Base-by-base conservation (phyloP, 2,329 filamentous ascomycete genomes). In the Verticillium tricorpus region DNA sequence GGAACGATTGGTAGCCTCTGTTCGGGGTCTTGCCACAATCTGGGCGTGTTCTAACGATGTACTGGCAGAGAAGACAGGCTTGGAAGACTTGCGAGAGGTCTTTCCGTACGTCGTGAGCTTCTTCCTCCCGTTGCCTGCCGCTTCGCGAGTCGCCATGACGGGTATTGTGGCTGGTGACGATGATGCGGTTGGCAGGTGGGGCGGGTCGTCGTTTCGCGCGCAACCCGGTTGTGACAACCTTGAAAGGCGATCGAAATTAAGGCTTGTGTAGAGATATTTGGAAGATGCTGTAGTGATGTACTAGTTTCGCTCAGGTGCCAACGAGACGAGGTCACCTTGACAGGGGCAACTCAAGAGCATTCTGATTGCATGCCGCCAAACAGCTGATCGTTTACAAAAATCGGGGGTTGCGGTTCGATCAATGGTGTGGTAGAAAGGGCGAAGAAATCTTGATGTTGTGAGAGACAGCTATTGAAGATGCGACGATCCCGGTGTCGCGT, bases 101-200 rank as follows among this genome's bases (percentile, higher is more conserved):
- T 65, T 66, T 54, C 63, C 64, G 17, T 66, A 65, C 4, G 64
- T 65, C n/a, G 61, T 62, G 15, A 62, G 56, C 39, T 63, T 66
- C 37, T 63, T 64, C 15, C 59, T 63, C 34, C 57, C 61, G 40
- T 57, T 60, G 31, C 37, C 59, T 12, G 59, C 59, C 45, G 60
- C 62, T 9, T 65, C 64, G 57, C 58, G 61, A 19, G 62, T 56
- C 14, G 64, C 62, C 64, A 65, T 65, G 7, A 25, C 62, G 35
- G 19, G 8, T 50, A 12, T 50, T 11, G 3, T 28, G 28, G 6
- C 19, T 37, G 31, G 6, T 37, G 17, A 19, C 9, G n/a, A 32
- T 19, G n/a, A 22, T 19, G 55, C 12, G 32, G 8, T 14, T 50
- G 45, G 19, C 22, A 14, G 19, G n/a, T 8, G 12, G 17, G 2